Conservation (phyloP, 495 filamentous ascomycete genomes). For the Trichoderma virens region DNA sequence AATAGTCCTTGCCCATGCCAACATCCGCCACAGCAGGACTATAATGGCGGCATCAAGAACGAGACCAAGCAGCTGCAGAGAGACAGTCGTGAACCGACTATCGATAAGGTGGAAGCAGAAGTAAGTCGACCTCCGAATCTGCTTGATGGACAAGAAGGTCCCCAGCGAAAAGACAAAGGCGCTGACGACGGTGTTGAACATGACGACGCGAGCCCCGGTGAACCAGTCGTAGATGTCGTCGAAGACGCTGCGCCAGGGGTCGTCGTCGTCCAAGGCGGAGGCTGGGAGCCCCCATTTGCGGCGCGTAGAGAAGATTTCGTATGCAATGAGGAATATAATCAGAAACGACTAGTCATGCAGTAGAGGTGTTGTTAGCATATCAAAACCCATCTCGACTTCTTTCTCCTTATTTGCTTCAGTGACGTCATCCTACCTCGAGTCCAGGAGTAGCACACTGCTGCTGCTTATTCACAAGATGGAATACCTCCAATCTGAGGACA, state of each 20-base stretch:
- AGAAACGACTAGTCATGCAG: constrained; percentile 31
- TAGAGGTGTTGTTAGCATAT: neutral
- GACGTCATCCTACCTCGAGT: constrained; percentile 28
- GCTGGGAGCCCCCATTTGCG: constrained; percentile 20
- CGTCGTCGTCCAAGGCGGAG: constrained; percentile 27
- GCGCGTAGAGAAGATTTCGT: constrained; percentile 28
- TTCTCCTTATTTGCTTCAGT: neutral
- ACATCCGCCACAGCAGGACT: constrained; percentile 34
- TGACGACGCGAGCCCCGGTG: constrained; percentile 16
- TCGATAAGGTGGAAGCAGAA: constrained; percentile 35
- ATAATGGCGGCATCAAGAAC: constrained; percentile 32
- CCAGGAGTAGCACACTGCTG: constrained; percentile 36
- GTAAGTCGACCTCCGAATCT: constrained; percentile 27
- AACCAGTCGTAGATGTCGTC: constrained; percentile 33
- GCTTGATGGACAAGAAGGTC: constrained; percentile 35
- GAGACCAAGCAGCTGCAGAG: constrained; percentile 32
- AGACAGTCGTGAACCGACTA: constrained; percentile 18
- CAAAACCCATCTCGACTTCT: neutral
- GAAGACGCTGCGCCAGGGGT: constrained; percentile 27
- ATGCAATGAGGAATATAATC: constrained; percentile 27
- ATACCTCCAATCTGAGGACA: constrained; percentile 33
- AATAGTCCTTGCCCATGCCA: constrained; percentile 40
- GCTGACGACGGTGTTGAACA: constrained; percentile 20
- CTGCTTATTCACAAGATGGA: constrained; percentile 27
- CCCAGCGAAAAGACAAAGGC: constrained; percentile 26